phyloP scores from a whole-genome alignment of 257 asterid species.

The Solanum boliviense region DNA sequence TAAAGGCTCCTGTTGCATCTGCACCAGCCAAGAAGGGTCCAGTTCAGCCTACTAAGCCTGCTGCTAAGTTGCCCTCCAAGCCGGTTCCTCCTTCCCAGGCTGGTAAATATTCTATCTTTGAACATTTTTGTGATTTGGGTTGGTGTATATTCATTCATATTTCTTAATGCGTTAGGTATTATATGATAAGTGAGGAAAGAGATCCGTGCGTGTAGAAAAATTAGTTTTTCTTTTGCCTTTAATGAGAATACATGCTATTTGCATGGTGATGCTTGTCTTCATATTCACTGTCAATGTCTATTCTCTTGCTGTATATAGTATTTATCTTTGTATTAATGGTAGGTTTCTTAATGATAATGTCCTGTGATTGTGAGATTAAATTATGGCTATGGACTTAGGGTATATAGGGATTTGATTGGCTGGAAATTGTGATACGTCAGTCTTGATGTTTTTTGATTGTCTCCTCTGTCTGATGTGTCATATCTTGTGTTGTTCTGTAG shows the following conservation, averaged over 20 bases:
- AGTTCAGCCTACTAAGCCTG: slow-evolving; percentile 16
- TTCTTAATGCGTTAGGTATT: background rate
- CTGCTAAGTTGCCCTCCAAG: slow-evolving; percentile 51
- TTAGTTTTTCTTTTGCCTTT: background rate
- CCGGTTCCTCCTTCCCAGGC: slow-evolving; percentile 59
- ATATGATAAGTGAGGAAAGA: too few species aligned
- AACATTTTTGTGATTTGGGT: background rate
- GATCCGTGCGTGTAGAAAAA: background rate
- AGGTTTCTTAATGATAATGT: background rate
- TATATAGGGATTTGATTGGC: background rate
- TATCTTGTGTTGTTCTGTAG: background rate
- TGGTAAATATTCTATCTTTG: slow-evolving; percentile 16
- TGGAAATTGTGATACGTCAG: background rate
- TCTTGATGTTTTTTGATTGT: background rate
- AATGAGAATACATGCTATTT: background rate
- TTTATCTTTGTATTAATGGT: background rate
- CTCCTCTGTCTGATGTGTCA: background rate
- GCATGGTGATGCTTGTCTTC: background rate
- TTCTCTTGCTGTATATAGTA: background rate
- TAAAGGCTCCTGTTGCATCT: slow-evolving; percentile 12
- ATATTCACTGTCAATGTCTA: background rate
- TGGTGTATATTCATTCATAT: background rate
- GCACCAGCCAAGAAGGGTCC: slow-evolving; percentile 26
- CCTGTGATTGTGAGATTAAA: background rate
- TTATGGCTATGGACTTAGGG: background rate